Evolutionary conservation across 2,329 filamentous ascomycete genomes (phyloP), one percentile per base, ranked within the genome.

Genomic region (Exserohilum rostratum): DNA sequence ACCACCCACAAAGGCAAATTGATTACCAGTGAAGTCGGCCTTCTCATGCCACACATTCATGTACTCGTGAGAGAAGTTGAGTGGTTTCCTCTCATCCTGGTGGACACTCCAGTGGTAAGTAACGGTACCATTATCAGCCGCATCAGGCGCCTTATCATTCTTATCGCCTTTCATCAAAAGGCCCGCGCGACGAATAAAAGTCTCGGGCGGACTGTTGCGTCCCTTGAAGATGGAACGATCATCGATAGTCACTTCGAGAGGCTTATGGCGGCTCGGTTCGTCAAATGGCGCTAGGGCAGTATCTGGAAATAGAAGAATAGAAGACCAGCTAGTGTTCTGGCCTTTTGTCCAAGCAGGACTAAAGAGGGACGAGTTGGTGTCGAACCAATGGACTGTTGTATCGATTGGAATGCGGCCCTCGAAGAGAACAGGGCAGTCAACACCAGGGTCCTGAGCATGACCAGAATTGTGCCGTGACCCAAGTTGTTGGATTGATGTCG

Each of bases 21-120:
- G 67, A 25, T 70, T 71, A 3, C 63, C 65, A 1, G 37, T 37
- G 25, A 64, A 70, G 46, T 69, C 67, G 6, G 63, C 63, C 37
- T 53, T 58, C 51, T 69, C 67, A 39, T 70, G 67, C 66, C 65
- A 70, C 15, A 69, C 62, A 27, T 68, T 69, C 66, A 70, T 67
- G 46, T 70, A 71, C 46, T 70, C 68, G 47, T 71, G 68, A 7
- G 53, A 64, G 12, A 71, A 34, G 42, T 71, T 71, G 34, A 70
- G 15, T 10, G 55, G 39, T 20, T 50, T 53, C 3, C 25, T 40
- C 2, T 18, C 1, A 54, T 70, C n/a, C 66, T 67, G 62, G 27
- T 22, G 44, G 2, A 71, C 49, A 37, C 62, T 66, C 67, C 66
- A 71, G 35, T 71, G 68, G 35, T 68, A 69, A 1, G 66, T 70